Evolutionary conservation across 257 asterid genomes (phyloP).

Genomic region (Nicotiana noctiflora): DNA sequence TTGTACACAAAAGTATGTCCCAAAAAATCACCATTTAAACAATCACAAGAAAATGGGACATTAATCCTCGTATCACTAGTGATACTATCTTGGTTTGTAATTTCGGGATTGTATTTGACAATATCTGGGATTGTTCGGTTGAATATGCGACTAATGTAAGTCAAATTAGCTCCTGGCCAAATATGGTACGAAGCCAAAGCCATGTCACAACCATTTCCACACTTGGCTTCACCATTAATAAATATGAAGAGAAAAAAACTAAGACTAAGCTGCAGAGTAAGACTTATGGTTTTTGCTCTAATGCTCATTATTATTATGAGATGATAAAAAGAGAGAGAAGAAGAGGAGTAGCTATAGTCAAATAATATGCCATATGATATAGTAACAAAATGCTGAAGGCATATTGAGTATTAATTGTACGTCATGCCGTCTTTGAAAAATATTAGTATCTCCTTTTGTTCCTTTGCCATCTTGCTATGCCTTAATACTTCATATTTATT

Average conservation of each 20-base stretch:
- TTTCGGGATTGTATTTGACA: slow-evolving; percentile 34
- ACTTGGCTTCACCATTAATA: slow-evolving; percentile 37
- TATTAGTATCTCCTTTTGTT: background rate
- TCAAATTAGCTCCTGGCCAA: slow-evolving; percentile 51
- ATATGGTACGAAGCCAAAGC: slow-evolving; percentile 70
- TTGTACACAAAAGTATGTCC: slow-evolving; percentile 57
- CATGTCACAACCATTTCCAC: slow-evolving; percentile 50
- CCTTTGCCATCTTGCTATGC: background rate
- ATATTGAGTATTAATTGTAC: slow-evolving; percentile 9
- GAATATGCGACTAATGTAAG: slow-evolving; percentile 51
- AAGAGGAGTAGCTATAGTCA: slow-evolving; percentile 14
- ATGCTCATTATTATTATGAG: slow-evolving; percentile 25
- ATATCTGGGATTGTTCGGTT: slow-evolving; percentile 27
- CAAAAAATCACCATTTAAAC: slow-evolving; percentile 68
- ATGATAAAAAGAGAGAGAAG: background rate
- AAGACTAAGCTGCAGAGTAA: background rate
- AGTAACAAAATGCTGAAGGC: slow-evolving; percentile 11
- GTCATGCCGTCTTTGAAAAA: slow-evolving; percentile 25
- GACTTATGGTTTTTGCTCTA: slow-evolving; percentile 11
- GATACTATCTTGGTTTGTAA: slow-evolving; percentile 30
- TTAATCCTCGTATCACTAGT: slow-evolving; percentile 34
- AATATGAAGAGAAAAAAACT: slow-evolving; percentile 12
- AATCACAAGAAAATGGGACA: slow-evolving; percentile 69
- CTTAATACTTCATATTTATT: background rate
- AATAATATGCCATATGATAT: slow-evolving; percentile 22